A percentile compares a stretch with the other conserved stretches of the same genome.
Evolutionary conservation across 2,329 filamentous ascomycete genomes (phyloP).

Genomic region (Boeremia exigua): DNA sequence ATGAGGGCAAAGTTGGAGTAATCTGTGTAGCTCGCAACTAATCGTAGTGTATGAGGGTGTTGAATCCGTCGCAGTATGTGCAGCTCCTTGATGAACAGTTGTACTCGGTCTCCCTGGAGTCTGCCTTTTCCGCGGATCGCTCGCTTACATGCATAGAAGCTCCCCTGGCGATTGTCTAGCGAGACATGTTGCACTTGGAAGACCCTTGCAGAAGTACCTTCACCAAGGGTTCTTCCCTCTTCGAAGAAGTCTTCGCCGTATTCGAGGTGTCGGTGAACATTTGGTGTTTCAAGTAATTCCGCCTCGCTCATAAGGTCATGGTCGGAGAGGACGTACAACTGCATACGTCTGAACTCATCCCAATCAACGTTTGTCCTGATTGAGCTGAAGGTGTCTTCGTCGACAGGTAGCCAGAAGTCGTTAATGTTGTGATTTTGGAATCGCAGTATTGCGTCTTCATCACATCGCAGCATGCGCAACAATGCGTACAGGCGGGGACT

Average conservation of each 20-base stretch:
- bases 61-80: background rate
- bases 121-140: background rate
- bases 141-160: background rate
- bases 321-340: background rate
- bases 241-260: background rate
- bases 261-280: background rate
- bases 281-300: background rate
- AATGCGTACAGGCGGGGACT: conserved; percentile 1
- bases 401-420: conserved; percentile 1
- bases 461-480: conserved; percentile 2
- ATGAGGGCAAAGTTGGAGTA: background rate
- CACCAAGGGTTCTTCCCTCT: background rate
- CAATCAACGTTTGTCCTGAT: background rate
- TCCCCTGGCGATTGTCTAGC: background rate
- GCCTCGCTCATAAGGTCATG: background rate
- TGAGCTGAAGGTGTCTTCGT: background rate
- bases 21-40: background rate
- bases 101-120: background rate
- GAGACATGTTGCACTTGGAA: background rate
- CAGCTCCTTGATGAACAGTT: background rate
- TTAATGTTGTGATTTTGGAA: background rate
- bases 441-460: background rate
- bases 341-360: background rate
- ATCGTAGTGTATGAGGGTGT: background rate
- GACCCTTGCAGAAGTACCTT: background rate